Evolutionary conservation across 2,329 filamentous ascomycete species (phyloP).

Genomic region (Aspergillus viridinutans): DNA sequence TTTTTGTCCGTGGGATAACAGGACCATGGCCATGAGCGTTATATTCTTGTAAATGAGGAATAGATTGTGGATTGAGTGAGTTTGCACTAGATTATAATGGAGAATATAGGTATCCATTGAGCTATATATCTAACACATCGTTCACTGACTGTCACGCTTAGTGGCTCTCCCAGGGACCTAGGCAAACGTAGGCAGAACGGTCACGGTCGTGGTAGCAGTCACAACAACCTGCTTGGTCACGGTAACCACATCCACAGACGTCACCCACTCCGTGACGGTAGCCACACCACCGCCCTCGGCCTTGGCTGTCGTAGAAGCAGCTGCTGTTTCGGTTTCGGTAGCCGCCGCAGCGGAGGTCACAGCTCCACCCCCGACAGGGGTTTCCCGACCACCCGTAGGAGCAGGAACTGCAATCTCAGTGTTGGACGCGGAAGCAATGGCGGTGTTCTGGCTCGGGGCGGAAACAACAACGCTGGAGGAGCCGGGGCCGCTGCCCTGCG

Average conservation of each 20-base stretch:
- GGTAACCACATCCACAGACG: background rate
- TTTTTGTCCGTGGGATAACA: background rate
- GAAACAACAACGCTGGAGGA: background rate
- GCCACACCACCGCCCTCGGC: too few relatives aligned
- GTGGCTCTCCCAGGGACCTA: too few relatives aligned
- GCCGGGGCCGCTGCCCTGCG: slow-evolving; percentile 20
- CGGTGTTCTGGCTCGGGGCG: background rate
- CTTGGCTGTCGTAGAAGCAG: too few relatives aligned
- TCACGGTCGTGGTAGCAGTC: background rate
- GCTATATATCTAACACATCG: too few relatives aligned
- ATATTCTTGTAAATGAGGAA: too few relatives aligned
- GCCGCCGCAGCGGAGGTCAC: background rate
- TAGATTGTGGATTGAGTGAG: too few relatives aligned
- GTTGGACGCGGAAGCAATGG: background rate
- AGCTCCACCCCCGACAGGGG: background rate
- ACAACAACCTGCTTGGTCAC: background rate
- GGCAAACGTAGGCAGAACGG: background rate
- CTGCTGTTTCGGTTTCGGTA: background rate
- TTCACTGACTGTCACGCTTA: too few relatives aligned
- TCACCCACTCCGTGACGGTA: background rate
- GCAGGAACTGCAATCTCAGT: background rate
- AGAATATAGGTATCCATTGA: too few relatives aligned
- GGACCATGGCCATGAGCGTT: background rate
- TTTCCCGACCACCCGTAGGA: background rate
- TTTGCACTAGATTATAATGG: too few relatives aligned